Percentiles rank a stretch among this genome's conserved stretches.
Evolutionary conservation across 164 flowering plant species (phyloP).

Genomic region (Stephania yunnanensis): DNA sequence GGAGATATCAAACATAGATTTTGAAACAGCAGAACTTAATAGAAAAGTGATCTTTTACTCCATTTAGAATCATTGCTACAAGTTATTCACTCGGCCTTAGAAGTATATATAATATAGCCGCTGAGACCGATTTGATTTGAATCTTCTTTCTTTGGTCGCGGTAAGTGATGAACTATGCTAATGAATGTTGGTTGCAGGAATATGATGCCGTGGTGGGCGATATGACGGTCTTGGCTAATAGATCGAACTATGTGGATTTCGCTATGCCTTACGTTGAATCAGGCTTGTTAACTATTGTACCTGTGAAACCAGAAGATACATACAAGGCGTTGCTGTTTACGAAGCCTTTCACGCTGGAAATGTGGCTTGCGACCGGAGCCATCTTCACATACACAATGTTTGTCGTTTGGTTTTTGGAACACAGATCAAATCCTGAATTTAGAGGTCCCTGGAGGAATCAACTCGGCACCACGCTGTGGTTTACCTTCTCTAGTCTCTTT

Average conservation of each 20-base stretch:
- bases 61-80: too few species aligned
- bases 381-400: constrained; percentile 31
- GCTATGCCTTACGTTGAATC: constrained; percentile 48
- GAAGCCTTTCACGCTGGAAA: constrained; percentile 43
- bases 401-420: constrained; percentile 35
- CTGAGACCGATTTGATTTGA: not conserved
- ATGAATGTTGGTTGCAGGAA: constrained; percentile 1
- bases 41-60: too few species aligned
- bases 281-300: constrained; percentile 39
- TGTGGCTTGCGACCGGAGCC: constrained; percentile 41
- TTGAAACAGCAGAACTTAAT: too few species aligned
- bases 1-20: not conserved
- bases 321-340: constrained; percentile 31
- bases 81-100: too few species aligned
- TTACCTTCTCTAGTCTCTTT: constrained; percentile 50
- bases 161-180: not conserved
- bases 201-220: constrained; percentile 47
- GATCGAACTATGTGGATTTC: constrained; percentile 39
- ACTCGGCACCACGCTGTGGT: constrained; percentile 44
- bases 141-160: not conserved
- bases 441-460: constrained; percentile 37
- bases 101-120: too few species aligned
- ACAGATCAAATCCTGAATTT: constrained; percentile 34
- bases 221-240: constrained; percentile 33
- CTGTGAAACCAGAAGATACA: constrained; percentile 16